These are phyloP conservation scores for Bryoglossum gracile DNA, from an alignment of 495 filamentous ascomycete genomes.

Conservation along the genomic window DNA sequence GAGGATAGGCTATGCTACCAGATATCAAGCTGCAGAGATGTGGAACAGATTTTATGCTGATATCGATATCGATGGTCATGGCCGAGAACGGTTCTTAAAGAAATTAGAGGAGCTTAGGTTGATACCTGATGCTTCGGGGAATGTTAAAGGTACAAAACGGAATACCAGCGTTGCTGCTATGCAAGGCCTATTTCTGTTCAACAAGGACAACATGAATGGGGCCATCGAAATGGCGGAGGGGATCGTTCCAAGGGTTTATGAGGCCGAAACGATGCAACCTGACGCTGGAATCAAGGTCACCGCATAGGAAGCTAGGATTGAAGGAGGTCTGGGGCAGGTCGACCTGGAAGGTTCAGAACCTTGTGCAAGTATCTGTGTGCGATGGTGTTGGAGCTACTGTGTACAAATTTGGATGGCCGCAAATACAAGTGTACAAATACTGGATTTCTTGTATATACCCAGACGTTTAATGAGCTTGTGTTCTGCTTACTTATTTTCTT, in stretches of 20 bases:
- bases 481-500: too few species aligned
- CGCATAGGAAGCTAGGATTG: too few species aligned
- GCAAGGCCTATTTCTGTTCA: conserved; percentile 89
- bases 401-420: too few species aligned
- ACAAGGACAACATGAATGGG: conserved; percentile 82
- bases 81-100: conserved; percentile 46
- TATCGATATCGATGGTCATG: conserved; percentile 54
- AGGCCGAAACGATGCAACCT: conserved; percentile 29
- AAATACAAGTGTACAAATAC: conserved; percentile 10
- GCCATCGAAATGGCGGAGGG: conserved; percentile 74
- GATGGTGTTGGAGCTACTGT: too few species aligned
- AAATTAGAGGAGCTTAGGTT: conserved; percentile 43
- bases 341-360: not conserved
- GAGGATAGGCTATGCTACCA: conserved; percentile 77
- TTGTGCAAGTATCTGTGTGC: not conserved
- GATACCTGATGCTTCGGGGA: conserved; percentile 35
- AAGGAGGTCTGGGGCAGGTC: too few species aligned
- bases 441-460: not conserved
- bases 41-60: conserved; percentile 95
- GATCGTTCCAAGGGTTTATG: conserved; percentile 48
- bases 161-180: conserved; percentile 79
- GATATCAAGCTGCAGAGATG: conserved; percentile 75
- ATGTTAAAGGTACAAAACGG: conserved; percentile 34
- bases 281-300: conserved; percentile 10
- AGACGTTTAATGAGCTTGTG: not conserved